Evolutionary conservation across 371 early-diverging fungal genomes (phyloP).

Genomic region (Mucor mucedo): DNA sequence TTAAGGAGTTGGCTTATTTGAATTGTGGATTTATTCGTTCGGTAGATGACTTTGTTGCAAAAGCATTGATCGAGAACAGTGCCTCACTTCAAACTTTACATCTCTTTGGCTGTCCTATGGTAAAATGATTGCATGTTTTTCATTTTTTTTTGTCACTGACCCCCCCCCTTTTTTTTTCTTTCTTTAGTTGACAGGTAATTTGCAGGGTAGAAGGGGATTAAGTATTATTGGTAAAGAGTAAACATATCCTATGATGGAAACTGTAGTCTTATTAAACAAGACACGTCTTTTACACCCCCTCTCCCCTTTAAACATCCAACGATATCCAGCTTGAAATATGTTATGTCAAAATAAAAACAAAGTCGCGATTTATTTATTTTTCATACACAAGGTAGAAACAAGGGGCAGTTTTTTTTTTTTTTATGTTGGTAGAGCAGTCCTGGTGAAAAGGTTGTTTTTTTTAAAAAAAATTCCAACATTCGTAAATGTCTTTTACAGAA

Average conservation of each 20-base stretch:
- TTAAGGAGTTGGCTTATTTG: conserved; percentile 53
- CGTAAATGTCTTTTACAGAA: too few species aligned
- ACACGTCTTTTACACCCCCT: too few species aligned
- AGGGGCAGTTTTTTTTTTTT: too few species aligned
- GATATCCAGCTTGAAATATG: too few species aligned
- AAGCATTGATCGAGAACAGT: conserved; percentile 52
- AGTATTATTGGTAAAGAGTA: neutral
- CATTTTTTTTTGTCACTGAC: neutral
- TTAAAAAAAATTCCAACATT: too few species aligned
- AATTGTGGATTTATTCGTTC: conserved; percentile 78
- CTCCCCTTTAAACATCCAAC: too few species aligned
- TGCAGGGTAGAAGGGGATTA: neutral
- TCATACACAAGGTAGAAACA: too few species aligned
- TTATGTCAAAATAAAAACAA: too few species aligned
- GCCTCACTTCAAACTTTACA: conserved; percentile 50
- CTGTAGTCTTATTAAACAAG: too few species aligned
- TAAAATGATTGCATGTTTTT: conserved; percentile 13
- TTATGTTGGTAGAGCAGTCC: too few species aligned
- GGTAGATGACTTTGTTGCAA: conserved; percentile 73
- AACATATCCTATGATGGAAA: neutral
- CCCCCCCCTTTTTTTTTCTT: neutral
- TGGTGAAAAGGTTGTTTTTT: too few species aligned
- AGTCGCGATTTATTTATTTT: too few species aligned
- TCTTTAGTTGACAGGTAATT: neutral
- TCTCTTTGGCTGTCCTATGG: conserved; percentile 76